Base-by-base conservation (phyloP, 352 stramenopile species). In the Phytopythium ostracodes region DNA sequence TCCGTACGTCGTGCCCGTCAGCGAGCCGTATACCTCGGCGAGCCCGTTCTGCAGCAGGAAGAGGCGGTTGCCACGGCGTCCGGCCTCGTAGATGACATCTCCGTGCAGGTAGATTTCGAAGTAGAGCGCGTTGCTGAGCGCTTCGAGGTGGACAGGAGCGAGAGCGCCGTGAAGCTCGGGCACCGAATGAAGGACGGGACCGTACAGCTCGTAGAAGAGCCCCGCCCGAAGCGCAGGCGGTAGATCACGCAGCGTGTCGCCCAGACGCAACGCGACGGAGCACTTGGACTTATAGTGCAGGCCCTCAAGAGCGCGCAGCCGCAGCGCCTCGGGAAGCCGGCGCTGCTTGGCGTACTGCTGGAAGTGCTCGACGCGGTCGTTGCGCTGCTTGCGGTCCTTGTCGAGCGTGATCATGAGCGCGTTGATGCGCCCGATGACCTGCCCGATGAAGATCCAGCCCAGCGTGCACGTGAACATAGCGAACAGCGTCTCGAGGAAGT, bases 401-500 rank as follows among this genome's bases (percentile, higher is more conserved):
- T 89, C 73, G 0, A 90, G 70, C 4, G 78, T 84, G 22, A 84
- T 68, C 70, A 92, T 89, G n/a, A 92, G 61, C 24, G 74, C 59
- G 18, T 85, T 90, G 53, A 92, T 90, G 11, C 74, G 76, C 0
- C 78, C 77, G 43, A 90, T 90, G 15, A 90, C 77, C 52, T 92
- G 82, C 0, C 80, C 82, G 50, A 92, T 77, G 61, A 92, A 92
- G 40, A 92, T 73, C 82, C 82, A 92, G 1, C 82, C 82, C 14
- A 92, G 66, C 7, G 87, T 72, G 67, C 82, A 92, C 6, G 77
- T 89, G 43, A 80, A 84, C 22, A 78, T 70, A 5, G 77, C 79
- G 46, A 75, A 92, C 27, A 76, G 67, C 0, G 74, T 77, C 59
- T 92, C 82, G 1, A 89, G 65, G 42, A 85, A 73, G 42, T 92